Conservation (phyloP, 108 stramenopile species). For the Conticribra weissflogii region DNA sequence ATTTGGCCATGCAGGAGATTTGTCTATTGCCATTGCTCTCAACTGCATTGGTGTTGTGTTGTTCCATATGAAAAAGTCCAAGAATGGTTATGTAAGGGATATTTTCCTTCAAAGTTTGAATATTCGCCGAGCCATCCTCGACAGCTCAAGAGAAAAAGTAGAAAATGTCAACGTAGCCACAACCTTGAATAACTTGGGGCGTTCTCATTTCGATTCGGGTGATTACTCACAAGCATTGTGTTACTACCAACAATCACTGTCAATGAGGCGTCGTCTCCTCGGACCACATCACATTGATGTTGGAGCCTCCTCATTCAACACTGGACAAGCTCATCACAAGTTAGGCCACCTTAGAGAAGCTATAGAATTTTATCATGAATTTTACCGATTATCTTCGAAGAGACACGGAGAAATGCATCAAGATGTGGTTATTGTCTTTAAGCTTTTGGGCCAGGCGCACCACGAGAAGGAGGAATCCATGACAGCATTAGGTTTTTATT, state of each 20-base stretch:
- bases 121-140: too few species aligned
- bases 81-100: too few species aligned
- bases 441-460: background rate
- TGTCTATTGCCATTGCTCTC: too few species aligned
- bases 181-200: too few species aligned
- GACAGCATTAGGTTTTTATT: background rate
- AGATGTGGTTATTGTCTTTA: background rate
- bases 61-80: too few species aligned
- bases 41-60: too few species aligned
- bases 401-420: background rate
- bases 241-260: background rate
- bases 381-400: background rate
- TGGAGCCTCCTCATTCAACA: background rate
- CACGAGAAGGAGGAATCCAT: background rate
- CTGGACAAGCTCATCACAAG: background rate
- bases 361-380: background rate
- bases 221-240: background rate
- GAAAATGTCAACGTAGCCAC: too few species aligned
- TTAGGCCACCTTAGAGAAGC: background rate
- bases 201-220: too few species aligned
- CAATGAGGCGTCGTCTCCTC: too few species aligned
- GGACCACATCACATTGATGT: background rate
- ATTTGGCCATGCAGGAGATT: background rate
- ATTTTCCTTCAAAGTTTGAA: too few species aligned
- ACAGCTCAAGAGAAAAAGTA: too few species aligned